phyloP scores from a whole-genome alignment of 179 eudicot genomes.

The Gypsophila paniculata region DNA sequence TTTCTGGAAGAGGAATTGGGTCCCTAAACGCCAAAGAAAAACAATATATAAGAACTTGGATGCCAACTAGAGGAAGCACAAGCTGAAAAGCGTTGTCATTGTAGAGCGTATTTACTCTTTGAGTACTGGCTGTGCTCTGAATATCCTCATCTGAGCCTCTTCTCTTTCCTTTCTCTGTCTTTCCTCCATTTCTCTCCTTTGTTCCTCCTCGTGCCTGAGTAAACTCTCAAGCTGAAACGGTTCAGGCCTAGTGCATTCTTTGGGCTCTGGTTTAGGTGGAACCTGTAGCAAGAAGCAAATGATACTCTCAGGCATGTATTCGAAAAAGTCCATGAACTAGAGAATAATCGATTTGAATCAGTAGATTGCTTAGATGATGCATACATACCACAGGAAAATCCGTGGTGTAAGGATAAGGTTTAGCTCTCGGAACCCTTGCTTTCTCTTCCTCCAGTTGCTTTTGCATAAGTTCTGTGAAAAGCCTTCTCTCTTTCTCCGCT shows the following conservation, averaged over 20 bases:
- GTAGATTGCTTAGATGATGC: conserved; percentile 40
- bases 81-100: background rate
- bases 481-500: conserved; percentile 65
- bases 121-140: conserved; percentile 83
- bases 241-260: conserved; percentile 74
- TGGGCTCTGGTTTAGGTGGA: conserved; percentile 90
- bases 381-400: conserved; percentile 85
- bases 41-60: background rate
- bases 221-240: conserved; percentile 85
- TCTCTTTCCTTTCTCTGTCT: conserved; percentile 59
- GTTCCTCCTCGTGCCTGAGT: conserved; percentile 78
- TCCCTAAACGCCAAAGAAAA: conserved; percentile 43
- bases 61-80: background rate
- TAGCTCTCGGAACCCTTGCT: conserved; percentile 81
- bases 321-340: background rate
- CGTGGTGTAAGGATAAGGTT: conserved; percentile 89
- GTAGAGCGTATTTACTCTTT: conserved; percentile 46
- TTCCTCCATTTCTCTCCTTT: conserved; percentile 82
- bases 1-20: conserved; percentile 87
- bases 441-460: conserved; percentile 76
- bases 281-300: conserved; percentile 36
- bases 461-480: conserved; percentile 54
- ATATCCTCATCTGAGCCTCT: conserved; percentile 74
- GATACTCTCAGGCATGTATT: background rate
- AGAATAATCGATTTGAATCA: conserved; percentile 6